phyloP scores from a whole-genome alignment of 495 filamentous ascomycete genomes.

The Hamigera avellanea region DNA sequence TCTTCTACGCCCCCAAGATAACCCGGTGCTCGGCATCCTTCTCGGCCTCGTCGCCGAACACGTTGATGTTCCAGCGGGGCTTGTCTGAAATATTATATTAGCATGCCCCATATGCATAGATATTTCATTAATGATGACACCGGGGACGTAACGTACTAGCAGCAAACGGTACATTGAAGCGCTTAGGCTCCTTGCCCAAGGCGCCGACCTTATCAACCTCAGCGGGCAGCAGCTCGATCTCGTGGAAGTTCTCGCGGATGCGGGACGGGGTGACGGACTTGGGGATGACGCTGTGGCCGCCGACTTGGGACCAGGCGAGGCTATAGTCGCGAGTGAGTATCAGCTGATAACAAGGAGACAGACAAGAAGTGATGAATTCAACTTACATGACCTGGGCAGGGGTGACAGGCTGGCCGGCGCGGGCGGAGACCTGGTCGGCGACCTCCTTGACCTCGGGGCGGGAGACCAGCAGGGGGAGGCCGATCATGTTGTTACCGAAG shows the following conservation, averaged over 20 bases:
- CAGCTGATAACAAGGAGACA: neutral
- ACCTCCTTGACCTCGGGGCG: conserved; percentile 32
- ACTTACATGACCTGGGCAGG: conserved; percentile 33
- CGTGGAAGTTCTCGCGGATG: conserved; percentile 37
- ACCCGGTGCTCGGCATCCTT: conserved; percentile 31
- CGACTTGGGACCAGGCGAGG: conserved; percentile 37
- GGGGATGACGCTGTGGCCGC: conserved; percentile 38
- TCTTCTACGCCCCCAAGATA: conserved; percentile 1
- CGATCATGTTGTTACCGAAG: conserved; percentile 37
- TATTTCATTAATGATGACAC: neutral
- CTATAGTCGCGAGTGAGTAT: too few species aligned
- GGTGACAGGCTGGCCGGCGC: conserved; percentile 26
- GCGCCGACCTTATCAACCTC: conserved; percentile 32
- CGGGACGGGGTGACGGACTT: conserved; percentile 38
- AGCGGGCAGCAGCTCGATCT: conserved; percentile 33
- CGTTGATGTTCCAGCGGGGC: conserved; percentile 36
- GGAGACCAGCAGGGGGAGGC: conserved; percentile 32
- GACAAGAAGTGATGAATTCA: conserved; percentile 11
- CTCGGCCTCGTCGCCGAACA: conserved; percentile 35
- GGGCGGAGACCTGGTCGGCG: conserved; percentile 29
- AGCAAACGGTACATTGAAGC: conserved; percentile 36
- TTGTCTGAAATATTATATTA: conserved; percentile 14
- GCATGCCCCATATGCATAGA: neutral
- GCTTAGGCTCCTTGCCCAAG: conserved; percentile 29
- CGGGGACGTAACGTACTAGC: conserved; percentile 17